Conservation (phyloP, 1,284 basidiomycete genomes). For the Leccinum subatratum region DNA sequence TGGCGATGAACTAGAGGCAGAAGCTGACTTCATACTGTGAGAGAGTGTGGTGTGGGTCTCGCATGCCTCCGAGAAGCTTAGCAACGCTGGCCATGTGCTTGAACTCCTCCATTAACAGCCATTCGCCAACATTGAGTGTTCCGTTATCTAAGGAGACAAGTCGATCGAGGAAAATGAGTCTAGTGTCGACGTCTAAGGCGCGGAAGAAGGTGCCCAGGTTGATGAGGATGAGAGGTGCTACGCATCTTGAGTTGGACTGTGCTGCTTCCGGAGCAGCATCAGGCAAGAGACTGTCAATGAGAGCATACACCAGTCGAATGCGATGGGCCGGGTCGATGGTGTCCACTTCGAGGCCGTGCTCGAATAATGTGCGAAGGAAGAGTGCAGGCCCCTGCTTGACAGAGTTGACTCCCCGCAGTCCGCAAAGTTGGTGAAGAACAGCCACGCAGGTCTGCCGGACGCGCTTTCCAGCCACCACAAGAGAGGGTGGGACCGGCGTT, state of each 20-base stretch:
- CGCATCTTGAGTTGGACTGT: constrained; percentile 40
- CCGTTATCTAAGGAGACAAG: constrained; percentile 57
- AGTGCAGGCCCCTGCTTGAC: constrained; percentile 39
- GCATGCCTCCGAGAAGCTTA: constrained; percentile 33
- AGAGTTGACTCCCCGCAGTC: constrained; percentile 35
- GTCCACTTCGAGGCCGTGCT: constrained; percentile 38
- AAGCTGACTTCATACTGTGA: constrained; percentile 31
- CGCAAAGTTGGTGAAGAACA: constrained; percentile 42
- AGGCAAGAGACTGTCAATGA: constrained; percentile 59
- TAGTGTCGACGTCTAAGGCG: constrained; percentile 51
- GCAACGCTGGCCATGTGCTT: constrained; percentile 41
- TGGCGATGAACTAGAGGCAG: constrained; percentile 21
- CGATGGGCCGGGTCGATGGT: constrained; percentile 53
- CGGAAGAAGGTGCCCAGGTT: constrained; percentile 55
- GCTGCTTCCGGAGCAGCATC: constrained; percentile 22
- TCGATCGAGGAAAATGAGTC: constrained; percentile 50
- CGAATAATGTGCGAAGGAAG: constrained; percentile 53
- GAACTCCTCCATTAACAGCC: constrained; percentile 60
- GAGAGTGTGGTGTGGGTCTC: constrained; percentile 31
- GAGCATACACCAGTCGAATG: constrained; percentile 48
- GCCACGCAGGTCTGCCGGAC: constrained; percentile 49
- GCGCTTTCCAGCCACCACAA: constrained; percentile 14
- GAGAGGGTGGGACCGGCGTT: constrained; percentile 21
- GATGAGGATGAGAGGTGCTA: constrained; percentile 52
- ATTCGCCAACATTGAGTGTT: constrained; percentile 60